phyloP scores from a whole-genome alignment of 2,329 filamentous ascomycete species.

The Neopestalotiopsis clavispora region DNA sequence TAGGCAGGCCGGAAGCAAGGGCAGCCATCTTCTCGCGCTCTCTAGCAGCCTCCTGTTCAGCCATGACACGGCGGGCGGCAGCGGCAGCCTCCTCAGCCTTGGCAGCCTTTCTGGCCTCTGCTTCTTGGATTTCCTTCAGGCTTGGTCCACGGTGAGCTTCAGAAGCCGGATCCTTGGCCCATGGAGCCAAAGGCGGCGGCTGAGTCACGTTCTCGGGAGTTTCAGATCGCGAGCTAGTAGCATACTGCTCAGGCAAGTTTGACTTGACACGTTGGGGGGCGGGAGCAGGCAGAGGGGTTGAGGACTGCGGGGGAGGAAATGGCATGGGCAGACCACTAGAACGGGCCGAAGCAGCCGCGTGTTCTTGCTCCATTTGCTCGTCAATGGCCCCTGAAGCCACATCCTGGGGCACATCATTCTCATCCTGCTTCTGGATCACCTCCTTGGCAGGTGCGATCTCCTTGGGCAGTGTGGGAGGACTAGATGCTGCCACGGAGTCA shows the following conservation, averaged over 20 bases:
- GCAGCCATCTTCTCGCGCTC: constrained; percentile 66
- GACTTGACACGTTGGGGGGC: constrained; percentile 85
- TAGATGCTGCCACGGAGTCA: constrained; percentile 20
- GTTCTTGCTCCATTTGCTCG: constrained; percentile 70
- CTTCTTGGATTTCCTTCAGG: constrained; percentile 94
- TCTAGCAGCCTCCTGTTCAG: constrained; percentile 77
- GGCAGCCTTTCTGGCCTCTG: constrained; percentile 90
- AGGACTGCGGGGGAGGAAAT: constrained; percentile 72
- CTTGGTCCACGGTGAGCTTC: constrained; percentile 82
- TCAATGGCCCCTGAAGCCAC: constrained; percentile 31
- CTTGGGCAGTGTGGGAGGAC: constrained; percentile 17
- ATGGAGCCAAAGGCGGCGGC: constrained; percentile 82
- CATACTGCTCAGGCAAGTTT: constrained; percentile 77
- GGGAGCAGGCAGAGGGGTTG: constrained; percentile 84
- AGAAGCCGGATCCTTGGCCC: constrained; percentile 84
- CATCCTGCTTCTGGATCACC: constrained; percentile 21
- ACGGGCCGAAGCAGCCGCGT: constrained; percentile 51
- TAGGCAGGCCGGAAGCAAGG: constrained; percentile 80
- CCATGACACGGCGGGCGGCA: constrained; percentile 74
- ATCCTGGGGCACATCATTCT: constrained; percentile 24
- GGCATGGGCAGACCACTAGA: constrained; percentile 78
- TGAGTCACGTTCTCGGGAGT: constrained; percentile 67
- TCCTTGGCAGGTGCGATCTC: constrained; percentile 22
- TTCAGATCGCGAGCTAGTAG: constrained; percentile 70
- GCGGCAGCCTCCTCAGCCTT: constrained; percentile 83